Base-by-base conservation (phyloP, 1,284 basidiomycete genomes). In the Cryptococcus deneoformans region DNA sequence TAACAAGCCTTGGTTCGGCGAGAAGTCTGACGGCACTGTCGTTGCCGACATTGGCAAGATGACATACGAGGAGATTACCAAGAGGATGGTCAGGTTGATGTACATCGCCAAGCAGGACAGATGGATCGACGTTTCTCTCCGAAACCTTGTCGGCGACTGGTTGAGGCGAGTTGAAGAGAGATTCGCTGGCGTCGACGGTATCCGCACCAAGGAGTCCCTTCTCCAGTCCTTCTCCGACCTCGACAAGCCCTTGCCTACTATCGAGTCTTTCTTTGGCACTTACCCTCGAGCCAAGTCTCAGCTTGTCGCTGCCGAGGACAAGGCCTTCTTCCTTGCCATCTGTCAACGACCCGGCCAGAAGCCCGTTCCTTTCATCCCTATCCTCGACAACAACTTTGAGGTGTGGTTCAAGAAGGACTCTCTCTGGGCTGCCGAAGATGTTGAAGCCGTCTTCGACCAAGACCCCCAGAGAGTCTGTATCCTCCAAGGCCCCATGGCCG, bases 381-480 rank as follows among this genome's bases (percentile, higher is more conserved):
- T 98, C 52, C 84, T 99, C 50, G 94, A 98, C 77, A 85, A 86
- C 29, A 86, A 79, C 66, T 97, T 99, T 75, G 92, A 95, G 77
- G 92, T 97, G 55, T 97, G 94, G 92, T 97, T 97, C 82, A 97
- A 97, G 84, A 96, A 96, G 90, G 94, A 97, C 77, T 97, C 94
- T 14, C 85, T 98, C 6, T 98, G 95, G 95, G 90, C 92, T 47
- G 89, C 93, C 6, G 96, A 99, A 78, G 95, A 99, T 75, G 92
- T 99, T 67, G 95, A 99, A 64, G 95, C 93, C 12, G 92, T 99
- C 44, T 94, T 98, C 69, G 96, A 97, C 78, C 92, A 94, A 79
- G 94, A 97, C 77, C 91, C 95, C 37, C 91, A 99, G 79, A 88
- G 96, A 66, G 94, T 99, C 42, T 96, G 92, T 75, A 96, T 99